Evolutionary conservation across 2,329 filamentous ascomycete species (phyloP).

Genomic region (Apiospora malaysiana): DNA sequence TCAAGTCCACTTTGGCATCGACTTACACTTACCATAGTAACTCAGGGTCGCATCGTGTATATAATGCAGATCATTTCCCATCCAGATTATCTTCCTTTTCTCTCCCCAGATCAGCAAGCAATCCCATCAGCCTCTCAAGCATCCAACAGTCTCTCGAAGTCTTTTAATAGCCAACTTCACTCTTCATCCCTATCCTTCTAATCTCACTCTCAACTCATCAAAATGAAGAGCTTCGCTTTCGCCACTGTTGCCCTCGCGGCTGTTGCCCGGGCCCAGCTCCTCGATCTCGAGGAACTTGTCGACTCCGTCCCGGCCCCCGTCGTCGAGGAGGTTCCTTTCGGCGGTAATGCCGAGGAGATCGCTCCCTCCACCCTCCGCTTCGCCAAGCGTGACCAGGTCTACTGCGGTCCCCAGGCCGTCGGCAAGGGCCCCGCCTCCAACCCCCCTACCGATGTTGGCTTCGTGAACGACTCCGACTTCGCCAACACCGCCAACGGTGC

Average conservation of each 20-base stretch:
- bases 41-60: neutral
- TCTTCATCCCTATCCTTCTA: neutral
- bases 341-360: neutral
- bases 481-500: conserved; percentile 31
- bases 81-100: neutral
- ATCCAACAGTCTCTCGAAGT: neutral
- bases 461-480: conserved; percentile 34
- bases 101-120: neutral
- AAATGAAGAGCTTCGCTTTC: conserved; percentile 11
- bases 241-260: conserved; percentile 3
- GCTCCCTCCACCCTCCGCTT: neutral
- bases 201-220: neutral
- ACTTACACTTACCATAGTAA: neutral
- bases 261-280: conserved; percentile 7
- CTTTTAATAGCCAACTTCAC: neutral
- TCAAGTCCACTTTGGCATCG: neutral
- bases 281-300: neutral
- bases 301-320: neutral
- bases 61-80: conserved; percentile 9
- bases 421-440: conserved; percentile 39
- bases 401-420: conserved; percentile 31
- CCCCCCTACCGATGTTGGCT: conserved; percentile 33
- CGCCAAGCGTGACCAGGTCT: conserved; percentile 20
- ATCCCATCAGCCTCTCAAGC: conserved; percentile 1
- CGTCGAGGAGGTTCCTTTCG: neutral